phyloP scores from a whole-genome alignment of 164 flowering plant species.

The Berberis thunbergii region DNA sequence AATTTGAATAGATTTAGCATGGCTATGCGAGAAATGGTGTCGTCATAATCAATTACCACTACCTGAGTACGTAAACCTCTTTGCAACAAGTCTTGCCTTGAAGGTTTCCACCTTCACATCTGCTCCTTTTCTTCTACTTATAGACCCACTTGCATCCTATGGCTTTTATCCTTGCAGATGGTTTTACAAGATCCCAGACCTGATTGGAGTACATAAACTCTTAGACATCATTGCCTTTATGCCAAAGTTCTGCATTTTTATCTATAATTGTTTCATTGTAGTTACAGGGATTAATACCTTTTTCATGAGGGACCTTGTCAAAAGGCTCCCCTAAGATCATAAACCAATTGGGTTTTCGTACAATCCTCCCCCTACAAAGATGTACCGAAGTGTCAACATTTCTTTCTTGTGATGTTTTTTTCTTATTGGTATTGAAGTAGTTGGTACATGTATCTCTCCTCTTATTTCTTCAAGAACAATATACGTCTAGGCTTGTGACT shows the following conservation, averaged over 20 bases:
- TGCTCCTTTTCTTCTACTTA: neutral
- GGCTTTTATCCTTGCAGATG: neutral
- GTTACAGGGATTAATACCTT: neutral
- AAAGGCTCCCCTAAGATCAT: neutral
- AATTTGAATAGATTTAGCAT: neutral
- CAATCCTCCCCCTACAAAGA: neutral
- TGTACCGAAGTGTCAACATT: too few species aligned
- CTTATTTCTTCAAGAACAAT: too few species aligned
- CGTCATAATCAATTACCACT: slow-evolving; percentile 1
- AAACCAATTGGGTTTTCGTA: neutral
- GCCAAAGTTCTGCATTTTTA: neutral
- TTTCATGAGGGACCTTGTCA: neutral
- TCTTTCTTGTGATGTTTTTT: too few species aligned
- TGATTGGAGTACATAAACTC: neutral
- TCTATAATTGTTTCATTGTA: neutral
- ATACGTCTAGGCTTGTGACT: too few species aligned
- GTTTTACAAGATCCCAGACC: slow-evolving; percentile 6
- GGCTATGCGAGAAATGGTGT: neutral
- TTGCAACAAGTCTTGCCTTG: neutral
- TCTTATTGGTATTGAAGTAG: too few species aligned
- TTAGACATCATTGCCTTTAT: neutral
- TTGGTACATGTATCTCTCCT: too few species aligned
- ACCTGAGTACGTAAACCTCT: neutral
- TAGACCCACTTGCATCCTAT: neutral
- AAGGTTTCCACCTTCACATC: neutral